Base-by-base conservation (phyloP, 139 green algal genomes). In the Chlamydomonas incerta region DNA sequence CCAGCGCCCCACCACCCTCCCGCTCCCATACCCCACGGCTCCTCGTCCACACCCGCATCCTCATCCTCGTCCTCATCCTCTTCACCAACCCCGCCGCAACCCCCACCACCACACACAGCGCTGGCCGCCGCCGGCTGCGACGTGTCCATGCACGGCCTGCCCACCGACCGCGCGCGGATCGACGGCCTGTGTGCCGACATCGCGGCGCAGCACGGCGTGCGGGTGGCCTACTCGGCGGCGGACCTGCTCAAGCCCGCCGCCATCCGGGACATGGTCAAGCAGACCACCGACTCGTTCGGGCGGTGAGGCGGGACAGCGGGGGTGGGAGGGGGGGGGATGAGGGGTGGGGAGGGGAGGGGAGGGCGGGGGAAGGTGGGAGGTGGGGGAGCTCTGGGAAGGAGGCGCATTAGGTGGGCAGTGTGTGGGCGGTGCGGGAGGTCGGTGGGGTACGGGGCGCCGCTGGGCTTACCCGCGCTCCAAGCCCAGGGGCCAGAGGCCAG, bases 71-170 rank as follows among this genome's bases (percentile, higher is more conserved):
- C 18, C 55, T 2, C 55, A 6, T 10, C 55, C 55, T 62, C 55
- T 24, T 28, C 21, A 23, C 55, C 8, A 24, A 6, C 4, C 55
- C 55, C 55, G 18, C 55, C 21, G 20, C 55, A 24, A 6, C 17
- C 55, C 55, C 55, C 55, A 4, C 55, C 21, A 62, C 55, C 11
- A 2, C 55, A 24, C 55, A 6, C 55, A 62, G 60, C 90, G 1
- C 73, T 95, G 1, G 90, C 92, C 13, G 73, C 52, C 15, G 91
- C 86, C 15, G 92, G 92, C 46, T 79, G 79, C 41, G 87, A 93
- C 72, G 90, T 95, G 9, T 86, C 75, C 0, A 92, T 95, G 79
- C 91, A 95, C 71, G 92, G 92, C 31, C 72, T 94, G 1, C 87
- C 88, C 21, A 77, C 88, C 15, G 34, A 83, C 0, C 18, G 58